Conservation (phyloP, 2,329 filamentous ascomycete genomes). For the Cladosporium sp. region DNA sequence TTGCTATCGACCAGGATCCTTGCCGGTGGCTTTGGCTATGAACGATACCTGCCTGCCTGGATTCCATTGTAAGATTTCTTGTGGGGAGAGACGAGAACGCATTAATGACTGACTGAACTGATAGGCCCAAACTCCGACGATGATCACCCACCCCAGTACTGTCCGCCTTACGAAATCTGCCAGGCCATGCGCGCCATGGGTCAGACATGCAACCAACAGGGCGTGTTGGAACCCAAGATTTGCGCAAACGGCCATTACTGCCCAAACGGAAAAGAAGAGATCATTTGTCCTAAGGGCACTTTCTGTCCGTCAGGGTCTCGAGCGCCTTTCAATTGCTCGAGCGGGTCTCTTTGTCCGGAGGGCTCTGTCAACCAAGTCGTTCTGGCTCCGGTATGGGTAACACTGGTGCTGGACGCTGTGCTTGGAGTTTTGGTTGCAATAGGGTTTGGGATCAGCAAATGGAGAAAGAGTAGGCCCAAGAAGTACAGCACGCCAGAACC, state of each 20-base stretch:
- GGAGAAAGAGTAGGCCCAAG: constrained; percentile 31
- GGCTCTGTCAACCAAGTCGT: constrained; percentile 41
- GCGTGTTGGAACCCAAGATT: constrained; percentile 47
- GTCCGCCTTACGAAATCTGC: constrained; percentile 26
- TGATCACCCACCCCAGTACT: constrained; percentile 29
- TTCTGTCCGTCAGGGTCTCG: constrained; percentile 51
- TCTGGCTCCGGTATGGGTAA: constrained; percentile 41
- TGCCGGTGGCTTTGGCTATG: constrained; percentile 26
- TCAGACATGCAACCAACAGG: constrained; percentile 31
- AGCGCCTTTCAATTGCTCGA: constrained; percentile 45
- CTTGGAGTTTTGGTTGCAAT: constrained; percentile 37
- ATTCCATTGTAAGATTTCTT: constrained; percentile 22
- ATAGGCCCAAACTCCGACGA: constrained; percentile 26
- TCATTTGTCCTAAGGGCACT: constrained; percentile 44
- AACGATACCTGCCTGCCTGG: constrained; percentile 28
- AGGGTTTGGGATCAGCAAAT: constrained; percentile 33
- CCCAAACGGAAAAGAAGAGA: constrained; percentile 35
- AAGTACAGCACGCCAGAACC: constrained; percentile 18
- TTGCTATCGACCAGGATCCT: constrained; percentile 23
- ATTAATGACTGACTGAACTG: not conserved
- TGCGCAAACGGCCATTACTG: constrained; percentile 51
- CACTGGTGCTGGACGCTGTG: constrained; percentile 42
- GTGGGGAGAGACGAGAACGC: no score
- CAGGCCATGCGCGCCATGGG: constrained; percentile 19
- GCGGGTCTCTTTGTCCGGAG: constrained; percentile 45